Conservation (phyloP, 352 stramenopile genomes). For the Phytophthora multivora region DNA sequence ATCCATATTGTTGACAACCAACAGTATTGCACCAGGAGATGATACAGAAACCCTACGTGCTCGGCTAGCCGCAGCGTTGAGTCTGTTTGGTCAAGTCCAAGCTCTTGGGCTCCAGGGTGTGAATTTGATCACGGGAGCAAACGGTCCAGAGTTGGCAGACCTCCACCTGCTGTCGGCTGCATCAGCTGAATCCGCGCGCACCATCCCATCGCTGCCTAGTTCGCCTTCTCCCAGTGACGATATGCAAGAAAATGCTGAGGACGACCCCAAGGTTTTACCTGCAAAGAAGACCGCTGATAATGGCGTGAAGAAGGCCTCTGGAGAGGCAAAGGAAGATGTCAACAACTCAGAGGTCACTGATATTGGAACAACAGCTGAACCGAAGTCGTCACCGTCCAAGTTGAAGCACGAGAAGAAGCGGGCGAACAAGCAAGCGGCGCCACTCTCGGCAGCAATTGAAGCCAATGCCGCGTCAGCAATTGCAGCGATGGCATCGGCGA, state of each 20-base stretch:
- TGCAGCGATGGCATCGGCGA: constrained; percentile 25
- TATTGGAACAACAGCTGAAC: constrained; percentile 14
- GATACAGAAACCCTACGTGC: constrained; percentile 19
- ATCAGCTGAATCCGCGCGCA: constrained; percentile 12
- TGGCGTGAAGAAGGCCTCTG: background rate
- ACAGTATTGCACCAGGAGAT: constrained; percentile 18
- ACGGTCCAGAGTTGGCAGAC: constrained; percentile 18
- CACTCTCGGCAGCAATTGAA: constrained; percentile 30
- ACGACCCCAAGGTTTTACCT: constrained; percentile 4
- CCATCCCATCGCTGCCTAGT: constrained; percentile 9
- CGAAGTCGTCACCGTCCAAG: constrained; percentile 23
- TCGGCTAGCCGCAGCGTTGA: constrained; percentile 25
- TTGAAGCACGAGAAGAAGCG: constrained; percentile 33
- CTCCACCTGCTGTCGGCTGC: constrained; percentile 32
- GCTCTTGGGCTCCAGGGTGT: constrained; percentile 27
- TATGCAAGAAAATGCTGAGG: constrained; percentile 2
- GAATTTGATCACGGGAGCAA: constrained; percentile 16
- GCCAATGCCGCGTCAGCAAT: constrained; percentile 23
- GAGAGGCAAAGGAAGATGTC: background rate
- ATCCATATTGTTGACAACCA: constrained; percentile 10
- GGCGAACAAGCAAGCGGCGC: constrained; percentile 24
- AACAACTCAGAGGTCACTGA: constrained; percentile 3
- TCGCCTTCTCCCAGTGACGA: constrained; percentile 13
- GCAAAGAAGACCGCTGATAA: constrained; percentile 5
- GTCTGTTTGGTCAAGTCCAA: constrained; percentile 36